phyloP scores from a whole-genome alignment of 1,139 yeast species.

The Meyerozyma sp. region DNA sequence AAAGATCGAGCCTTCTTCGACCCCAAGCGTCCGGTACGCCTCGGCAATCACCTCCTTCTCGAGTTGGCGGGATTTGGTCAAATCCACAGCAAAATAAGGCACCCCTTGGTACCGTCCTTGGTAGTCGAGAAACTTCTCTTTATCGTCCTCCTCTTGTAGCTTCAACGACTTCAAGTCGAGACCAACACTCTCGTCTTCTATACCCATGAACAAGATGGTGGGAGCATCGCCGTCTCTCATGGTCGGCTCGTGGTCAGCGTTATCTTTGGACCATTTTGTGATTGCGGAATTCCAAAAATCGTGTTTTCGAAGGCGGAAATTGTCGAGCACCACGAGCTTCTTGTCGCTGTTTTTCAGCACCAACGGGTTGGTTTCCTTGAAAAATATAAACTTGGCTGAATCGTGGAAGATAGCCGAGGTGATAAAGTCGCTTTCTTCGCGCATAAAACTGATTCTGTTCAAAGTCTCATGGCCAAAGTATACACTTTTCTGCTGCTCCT shows the following conservation, averaged over 20 bases:
- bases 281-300: conserved; percentile 7
- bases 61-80: conserved; percentile 32
- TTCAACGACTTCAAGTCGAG: conserved; percentile 25
- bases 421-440: conserved; percentile 63
- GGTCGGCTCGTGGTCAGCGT: conserved; percentile 15
- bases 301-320: conserved; percentile 15
- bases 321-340: conserved; percentile 30
- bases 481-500: conserved; percentile 7
- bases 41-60: conserved; percentile 15
- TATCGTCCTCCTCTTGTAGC: conserved; percentile 16
- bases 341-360: conserved; percentile 24
- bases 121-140: conserved; percentile 33
- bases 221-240: conserved; percentile 32
- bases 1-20: conserved; percentile 18
- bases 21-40: conserved; percentile 9
- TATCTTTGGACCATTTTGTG: conserved; percentile 18
- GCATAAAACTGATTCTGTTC: conserved; percentile 74
- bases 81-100: conserved; percentile 75
- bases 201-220: conserved; percentile 59
- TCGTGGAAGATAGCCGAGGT: conserved; percentile 45
- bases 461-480: conserved; percentile 50
- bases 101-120: conserved; percentile 58
- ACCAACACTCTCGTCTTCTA: conserved; percentile 52
- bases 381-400: conserved; percentile 54
- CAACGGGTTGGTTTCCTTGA: conserved; percentile 31